phyloP scores from a whole-genome alignment of 2,329 filamentous ascomycete genomes.

The Apiospora malaysiana region DNA sequence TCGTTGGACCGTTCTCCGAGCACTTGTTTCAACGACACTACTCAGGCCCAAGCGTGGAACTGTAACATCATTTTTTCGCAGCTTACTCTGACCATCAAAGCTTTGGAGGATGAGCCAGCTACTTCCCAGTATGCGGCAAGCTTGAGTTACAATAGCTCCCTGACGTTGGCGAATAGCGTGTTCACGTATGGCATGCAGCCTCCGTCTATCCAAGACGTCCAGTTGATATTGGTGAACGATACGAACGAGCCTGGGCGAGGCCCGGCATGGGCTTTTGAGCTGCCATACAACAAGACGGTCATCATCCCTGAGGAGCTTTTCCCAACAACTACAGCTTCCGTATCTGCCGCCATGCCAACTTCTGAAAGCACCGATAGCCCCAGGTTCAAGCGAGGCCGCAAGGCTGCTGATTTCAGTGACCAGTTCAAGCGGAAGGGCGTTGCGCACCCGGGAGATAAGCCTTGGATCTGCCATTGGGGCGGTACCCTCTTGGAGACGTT shows the following conservation, averaged over 20 bases:
- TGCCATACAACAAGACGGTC: conserved; percentile 62
- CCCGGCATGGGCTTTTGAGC: conserved; percentile 60
- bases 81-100: conserved; percentile 50
- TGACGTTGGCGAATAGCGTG: conserved; percentile 42
- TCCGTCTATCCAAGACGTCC: conserved; percentile 47
- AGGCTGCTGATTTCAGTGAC: conserved; percentile 31
- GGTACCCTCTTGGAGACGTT: conserved; percentile 61
- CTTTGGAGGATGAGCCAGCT: conserved; percentile 33
- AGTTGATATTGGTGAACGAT: conserved; percentile 58
- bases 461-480: conserved; percentile 66
- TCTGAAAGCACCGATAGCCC: conserved; percentile 26
- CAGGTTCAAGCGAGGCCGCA: conserved; percentile 18
- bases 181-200: conserved; percentile 63
- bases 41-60: conserved; percentile 65
- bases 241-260: conserved; percentile 53
- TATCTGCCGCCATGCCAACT: conserved; percentile 20
- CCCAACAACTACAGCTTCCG: conserved; percentile 28
- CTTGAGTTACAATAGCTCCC: conserved; percentile 45
- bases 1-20: conserved; percentile 55
- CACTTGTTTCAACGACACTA: conserved; percentile 62
- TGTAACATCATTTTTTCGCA: conserved; percentile 60
- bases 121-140: conserved; percentile 49
- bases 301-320: conserved; percentile 53
- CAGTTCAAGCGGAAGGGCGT: conserved; percentile 46
- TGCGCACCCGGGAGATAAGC: conserved; percentile 54